A percentile compares a stretch with the other conserved stretches of the same genome.
Conservation (phyloP, 495 filamentous ascomycete genomes). For the Annulohypoxylon nitens region DNA sequence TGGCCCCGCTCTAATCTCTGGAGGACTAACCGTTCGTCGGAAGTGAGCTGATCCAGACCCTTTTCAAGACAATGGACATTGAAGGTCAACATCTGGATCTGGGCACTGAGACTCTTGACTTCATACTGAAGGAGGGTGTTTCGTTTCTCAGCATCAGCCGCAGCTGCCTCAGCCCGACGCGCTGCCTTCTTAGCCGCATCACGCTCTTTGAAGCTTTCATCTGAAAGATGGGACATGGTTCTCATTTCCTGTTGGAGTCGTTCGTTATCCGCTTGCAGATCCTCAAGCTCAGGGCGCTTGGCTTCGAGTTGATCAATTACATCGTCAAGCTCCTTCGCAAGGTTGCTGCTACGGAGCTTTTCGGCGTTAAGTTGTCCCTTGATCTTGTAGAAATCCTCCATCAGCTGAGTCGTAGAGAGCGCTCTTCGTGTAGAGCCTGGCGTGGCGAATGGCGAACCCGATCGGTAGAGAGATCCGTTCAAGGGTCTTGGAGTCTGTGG, state of each 20-base stretch:
- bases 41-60: constrained; percentile 77
- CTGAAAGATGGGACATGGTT: constrained; percentile 78
- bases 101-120: constrained; percentile 88
- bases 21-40: constrained; percentile 73
- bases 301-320: constrained; percentile 77
- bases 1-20: constrained; percentile 78
- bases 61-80: constrained; percentile 84
- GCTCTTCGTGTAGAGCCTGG: constrained; percentile 65
- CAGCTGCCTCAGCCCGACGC: constrained; percentile 79
- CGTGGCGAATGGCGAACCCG: constrained; percentile 65
- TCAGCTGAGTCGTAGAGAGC: constrained; percentile 62
- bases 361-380: constrained; percentile 71
- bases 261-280: constrained; percentile 74
- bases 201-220: constrained; percentile 71
- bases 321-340: constrained; percentile 81
- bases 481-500: constrained; percentile 73
- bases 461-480: constrained; percentile 60
- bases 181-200: constrained; percentile 70
- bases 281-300: constrained; percentile 75
- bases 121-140: constrained; percentile 84
- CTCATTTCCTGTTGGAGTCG: constrained; percentile 78
- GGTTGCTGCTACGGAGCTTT: constrained; percentile 75
- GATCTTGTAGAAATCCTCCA: constrained; percentile 67
- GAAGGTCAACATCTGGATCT: constrained; percentile 88
- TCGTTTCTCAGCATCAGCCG: constrained; percentile 78